phyloP scores from a whole-genome alignment of 192 early-diverging fungal species.

The Podila verticillata region DNA sequence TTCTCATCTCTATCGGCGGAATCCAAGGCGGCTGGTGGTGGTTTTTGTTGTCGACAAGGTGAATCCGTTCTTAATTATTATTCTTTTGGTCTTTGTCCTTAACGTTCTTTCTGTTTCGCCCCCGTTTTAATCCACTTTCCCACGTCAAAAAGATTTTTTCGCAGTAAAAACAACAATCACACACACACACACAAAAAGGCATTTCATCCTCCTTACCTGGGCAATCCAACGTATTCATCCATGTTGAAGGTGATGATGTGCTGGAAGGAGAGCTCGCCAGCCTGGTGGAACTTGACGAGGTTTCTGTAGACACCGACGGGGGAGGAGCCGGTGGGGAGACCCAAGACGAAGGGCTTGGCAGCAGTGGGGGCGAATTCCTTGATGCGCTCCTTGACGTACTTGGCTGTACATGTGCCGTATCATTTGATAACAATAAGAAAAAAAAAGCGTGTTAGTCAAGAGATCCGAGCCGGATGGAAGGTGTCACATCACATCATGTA shows the following conservation, averaged over 20 bases:
- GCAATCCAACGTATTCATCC: constrained; percentile 89
- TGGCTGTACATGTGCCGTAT: constrained; percentile 63
- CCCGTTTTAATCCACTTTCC: not conserved
- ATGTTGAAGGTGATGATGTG: constrained; percentile 92
- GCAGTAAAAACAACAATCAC: not conserved
- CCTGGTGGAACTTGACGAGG: constrained; percentile 74
- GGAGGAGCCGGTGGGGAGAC: constrained; percentile 89
- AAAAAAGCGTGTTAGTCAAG: not conserved
- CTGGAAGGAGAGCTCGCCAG: constrained; percentile 78
- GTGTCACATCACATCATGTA: no score
- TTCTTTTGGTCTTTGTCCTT: no score
- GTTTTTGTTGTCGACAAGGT: no score
- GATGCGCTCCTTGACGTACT: constrained; percentile 85
- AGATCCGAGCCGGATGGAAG: no score
- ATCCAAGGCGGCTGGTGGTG: no score
- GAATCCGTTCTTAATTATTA: no score
- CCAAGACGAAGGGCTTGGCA: constrained; percentile 84
- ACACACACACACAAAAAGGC: not conserved
- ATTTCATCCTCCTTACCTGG: constrained; percentile 55
- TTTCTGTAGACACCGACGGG: constrained; percentile 84
- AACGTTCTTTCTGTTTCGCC: no score
- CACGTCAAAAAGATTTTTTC: constrained; percentile 3
- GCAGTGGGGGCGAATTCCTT: constrained; percentile 77
- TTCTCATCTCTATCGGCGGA: no score
- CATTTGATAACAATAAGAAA: not conserved